Evolutionary conservation across 176 grass and related monocot species (phyloP), one percentile per base, ranked within the genome.

Genomic region (Coix lacrymajobi): DNA sequence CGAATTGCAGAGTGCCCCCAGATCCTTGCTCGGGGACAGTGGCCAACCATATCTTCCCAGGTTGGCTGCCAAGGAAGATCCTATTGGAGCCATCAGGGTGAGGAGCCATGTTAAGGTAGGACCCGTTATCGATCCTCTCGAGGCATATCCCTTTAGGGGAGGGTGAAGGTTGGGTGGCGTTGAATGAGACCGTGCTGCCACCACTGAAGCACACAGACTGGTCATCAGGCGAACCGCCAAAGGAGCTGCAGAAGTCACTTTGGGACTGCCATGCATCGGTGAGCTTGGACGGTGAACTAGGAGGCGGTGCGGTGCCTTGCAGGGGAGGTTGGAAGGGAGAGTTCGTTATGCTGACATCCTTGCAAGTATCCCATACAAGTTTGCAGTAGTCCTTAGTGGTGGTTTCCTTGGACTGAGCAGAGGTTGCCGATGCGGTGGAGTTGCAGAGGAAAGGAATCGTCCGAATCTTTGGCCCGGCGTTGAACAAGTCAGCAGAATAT

Each of bases 51-150:
- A 98, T 88, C 85, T 98, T 93, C 12, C 96, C 96, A 66, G 92
- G 44, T 88, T 98, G 92, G 81, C 25, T 95, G 16, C 90, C 88
- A 22, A 98, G 66, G 84, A 98, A 98, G 45, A 93, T 70, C 37
- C 89, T 88, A 75, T 90, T 93, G 26, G 96, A 98, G 4, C 92
- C 96, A 62, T 98, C 96, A 79, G 90, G 96, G 85, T 95, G 96
- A 71, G 92, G 75, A 54, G 80, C 91, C 96, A 95, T 93, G 87
- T 90, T 95, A 32, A 95, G 90, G 76, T 95, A 91, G 15, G 96
- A 95, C 31, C 91, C 89, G 3, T 98, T 95, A 22, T 74, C 87
- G 4, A 95, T 83, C 76, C 88, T 89, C 83, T 98, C 96, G 6
- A 98, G 82, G 79, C 96, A 98, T 26, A 98, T 39, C 49, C 96